Conservation (phyloP, 1,139 yeast genomes). For the Geotrichum klebahnii region DNA sequence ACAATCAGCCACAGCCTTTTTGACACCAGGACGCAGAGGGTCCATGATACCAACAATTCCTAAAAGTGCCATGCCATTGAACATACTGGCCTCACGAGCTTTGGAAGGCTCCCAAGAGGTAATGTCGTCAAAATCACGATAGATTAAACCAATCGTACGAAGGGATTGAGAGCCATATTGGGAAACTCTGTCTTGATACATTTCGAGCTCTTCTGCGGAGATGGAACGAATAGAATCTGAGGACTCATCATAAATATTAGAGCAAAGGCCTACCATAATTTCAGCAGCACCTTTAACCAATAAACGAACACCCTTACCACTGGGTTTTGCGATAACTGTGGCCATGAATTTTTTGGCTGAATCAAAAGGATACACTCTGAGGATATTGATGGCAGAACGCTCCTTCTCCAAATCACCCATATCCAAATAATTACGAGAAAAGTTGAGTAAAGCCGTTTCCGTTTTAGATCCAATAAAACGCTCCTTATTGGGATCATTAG, state of each 20-base stretch:
- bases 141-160: conserved; percentile 81
- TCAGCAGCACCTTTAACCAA: conserved; percentile 94
- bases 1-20: conserved; percentile 80
- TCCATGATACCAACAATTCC: conserved; percentile 89
- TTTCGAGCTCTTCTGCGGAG: conserved; percentile 37
- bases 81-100: conserved; percentile 29
- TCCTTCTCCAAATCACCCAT: conserved; percentile 43
- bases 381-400: conserved; percentile 46
- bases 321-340: conserved; percentile 50
- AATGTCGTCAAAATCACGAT: conserved; percentile 55
- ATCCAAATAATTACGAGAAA: conserved; percentile 58
- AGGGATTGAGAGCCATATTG: conserved; percentile 70
- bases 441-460: conserved; percentile 76
- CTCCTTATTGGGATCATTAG: conserved; percentile 31
- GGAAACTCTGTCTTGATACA: conserved; percentile 49
- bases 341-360: conserved; percentile 93
- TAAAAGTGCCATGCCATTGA: conserved; percentile 40
- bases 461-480: conserved; percentile 89
- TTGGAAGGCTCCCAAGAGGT: conserved; percentile 64
- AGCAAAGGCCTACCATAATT: conserved; percentile 62
- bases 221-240: conserved; percentile 37
- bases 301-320: conserved; percentile 52
- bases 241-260: conserved; percentile 27
- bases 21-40: conserved; percentile 88
- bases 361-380: conserved; percentile 83